A percentile compares a stretch with the other conserved stretches of the same genome.
These are phyloP conservation scores for Amauroascus niger DNA, from an alignment of 2,329 filamentous ascomycete genomes.

Conservation along the genomic window DNA sequence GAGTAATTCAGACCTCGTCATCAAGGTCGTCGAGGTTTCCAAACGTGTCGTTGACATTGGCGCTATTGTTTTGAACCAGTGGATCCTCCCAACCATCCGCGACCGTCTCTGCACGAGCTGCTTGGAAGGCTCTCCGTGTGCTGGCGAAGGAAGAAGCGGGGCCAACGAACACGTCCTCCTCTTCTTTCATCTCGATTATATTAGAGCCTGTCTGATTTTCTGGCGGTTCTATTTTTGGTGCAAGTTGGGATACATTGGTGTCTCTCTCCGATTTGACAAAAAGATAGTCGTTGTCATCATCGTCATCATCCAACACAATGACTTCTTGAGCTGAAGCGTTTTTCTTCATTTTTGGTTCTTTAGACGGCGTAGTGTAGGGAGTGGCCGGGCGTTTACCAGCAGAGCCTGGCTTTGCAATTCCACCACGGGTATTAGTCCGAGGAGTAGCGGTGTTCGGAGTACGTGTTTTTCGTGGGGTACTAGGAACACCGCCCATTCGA, in stretches of 20 bases:
- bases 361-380: conserved; percentile 3
- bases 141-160: neutral
- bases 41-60: neutral
- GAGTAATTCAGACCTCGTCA: neutral
- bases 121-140: neutral
- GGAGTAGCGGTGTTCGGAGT: neutral
- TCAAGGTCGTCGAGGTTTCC: neutral
- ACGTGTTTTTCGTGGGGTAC: neutral
- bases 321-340: neutral
- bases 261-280: neutral
- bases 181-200: neutral
- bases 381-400: neutral
- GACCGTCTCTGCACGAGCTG: neutral
- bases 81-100: neutral
- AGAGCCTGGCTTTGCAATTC: neutral
- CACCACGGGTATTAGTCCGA: neutral
- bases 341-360: neutral
- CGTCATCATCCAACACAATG: conserved; percentile 13
- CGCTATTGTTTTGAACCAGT: neutral
- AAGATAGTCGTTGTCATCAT: conserved; percentile 2
- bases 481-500: neutral
- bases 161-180: neutral
- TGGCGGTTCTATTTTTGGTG: neutral
- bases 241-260: neutral
- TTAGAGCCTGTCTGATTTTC: neutral